Percentiles rank a stretch among this genome's conserved stretches.
phyloP scores from a whole-genome alignment of 1,284 basidiomycete genomes.

The Apiotrichum akiyoshidainum region DNA sequence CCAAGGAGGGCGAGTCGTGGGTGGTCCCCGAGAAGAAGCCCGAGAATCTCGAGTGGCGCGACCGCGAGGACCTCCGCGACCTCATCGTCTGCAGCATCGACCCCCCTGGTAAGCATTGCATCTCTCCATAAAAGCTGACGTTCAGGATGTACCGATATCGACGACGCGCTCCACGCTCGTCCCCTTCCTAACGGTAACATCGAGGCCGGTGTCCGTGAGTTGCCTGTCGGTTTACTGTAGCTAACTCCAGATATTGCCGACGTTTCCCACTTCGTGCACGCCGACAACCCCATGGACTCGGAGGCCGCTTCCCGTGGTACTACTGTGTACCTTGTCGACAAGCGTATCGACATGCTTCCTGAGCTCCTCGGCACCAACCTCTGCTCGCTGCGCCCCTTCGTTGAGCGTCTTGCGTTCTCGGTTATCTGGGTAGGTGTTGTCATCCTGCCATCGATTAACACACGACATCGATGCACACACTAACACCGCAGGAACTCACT shows the following conservation, averaged over 20 bases:
- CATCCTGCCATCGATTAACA: too few species aligned
- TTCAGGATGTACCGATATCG: constrained; percentile 93
- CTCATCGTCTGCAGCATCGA: constrained; percentile 94
- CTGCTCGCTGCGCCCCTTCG: constrained; percentile 87
- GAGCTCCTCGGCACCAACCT: constrained; percentile 91
- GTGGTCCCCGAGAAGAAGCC: constrained; percentile 76
- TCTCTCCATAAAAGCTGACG: not conserved
- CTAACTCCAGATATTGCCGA: constrained; percentile 82
- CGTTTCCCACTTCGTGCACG: constrained; percentile 91
- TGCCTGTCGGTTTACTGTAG: too few species aligned
- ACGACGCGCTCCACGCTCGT: constrained; percentile 95
- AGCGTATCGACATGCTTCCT: constrained; percentile 98
- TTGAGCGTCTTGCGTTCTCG: constrained; percentile 93
- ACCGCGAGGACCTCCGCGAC: constrained; percentile 82
- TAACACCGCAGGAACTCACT: constrained; percentile 66
- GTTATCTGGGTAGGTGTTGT: constrained; percentile 80
- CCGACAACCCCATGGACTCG: constrained; percentile 93
- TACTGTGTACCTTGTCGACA: constrained; percentile 97
- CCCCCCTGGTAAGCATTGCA: constrained; percentile 66
- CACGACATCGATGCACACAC: too few species aligned
- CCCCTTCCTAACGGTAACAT: constrained; percentile 88
- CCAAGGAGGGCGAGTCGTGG: constrained; percentile 86
- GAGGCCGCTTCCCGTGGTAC: constrained; percentile 95
- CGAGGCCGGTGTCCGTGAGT: constrained; percentile 95
- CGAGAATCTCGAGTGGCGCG: constrained; percentile 66